Evolutionary conservation across 2,329 filamentous ascomycete genomes (phyloP).

Genomic region (Fusarium duplospermum): DNA sequence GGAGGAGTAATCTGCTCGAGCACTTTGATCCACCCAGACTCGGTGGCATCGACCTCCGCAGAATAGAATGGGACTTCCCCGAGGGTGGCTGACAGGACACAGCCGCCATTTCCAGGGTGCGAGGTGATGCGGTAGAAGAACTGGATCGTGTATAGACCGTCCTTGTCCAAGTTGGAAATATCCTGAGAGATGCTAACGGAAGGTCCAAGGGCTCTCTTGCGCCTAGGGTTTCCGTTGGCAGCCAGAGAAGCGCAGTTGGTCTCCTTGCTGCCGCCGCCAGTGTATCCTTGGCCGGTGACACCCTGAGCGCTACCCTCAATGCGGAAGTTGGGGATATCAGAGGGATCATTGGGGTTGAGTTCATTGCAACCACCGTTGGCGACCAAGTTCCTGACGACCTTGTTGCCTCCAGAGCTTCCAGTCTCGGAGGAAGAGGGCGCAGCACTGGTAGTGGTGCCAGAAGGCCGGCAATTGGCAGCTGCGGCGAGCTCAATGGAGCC

Average conservation of each 20-base stretch:
- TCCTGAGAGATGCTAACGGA: constrained; percentile 13
- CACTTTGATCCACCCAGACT: constrained; percentile 15
- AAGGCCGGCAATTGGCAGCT: constrained; percentile 8
- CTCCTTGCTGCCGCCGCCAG: constrained; percentile 15
- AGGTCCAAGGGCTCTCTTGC: constrained; percentile 13
- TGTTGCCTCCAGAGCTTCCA: background rate
- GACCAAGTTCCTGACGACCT: constrained; percentile 12
- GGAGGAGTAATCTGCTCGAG: background rate
- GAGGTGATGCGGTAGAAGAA: constrained; percentile 22
- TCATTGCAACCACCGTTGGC: constrained; percentile 10
- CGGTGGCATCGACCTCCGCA: background rate
- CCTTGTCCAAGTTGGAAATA: background rate
- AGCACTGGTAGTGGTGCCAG: background rate
- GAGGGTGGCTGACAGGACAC: constrained; percentile 18
- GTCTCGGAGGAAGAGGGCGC: background rate
- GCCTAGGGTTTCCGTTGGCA: background rate
- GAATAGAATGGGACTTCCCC: background rate
- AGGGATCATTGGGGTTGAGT: background rate
- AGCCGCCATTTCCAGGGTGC: background rate
- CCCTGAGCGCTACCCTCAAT: background rate
- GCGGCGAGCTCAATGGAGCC: background rate
- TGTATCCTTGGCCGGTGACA: constrained; percentile 6
- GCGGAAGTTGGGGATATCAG: background rate
- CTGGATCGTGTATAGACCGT: constrained; percentile 25
- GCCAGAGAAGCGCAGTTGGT: constrained; percentile 10